Evolutionary conservation across 257 asterid species (phyloP).

Genomic region (Capsicum pubescens): DNA sequence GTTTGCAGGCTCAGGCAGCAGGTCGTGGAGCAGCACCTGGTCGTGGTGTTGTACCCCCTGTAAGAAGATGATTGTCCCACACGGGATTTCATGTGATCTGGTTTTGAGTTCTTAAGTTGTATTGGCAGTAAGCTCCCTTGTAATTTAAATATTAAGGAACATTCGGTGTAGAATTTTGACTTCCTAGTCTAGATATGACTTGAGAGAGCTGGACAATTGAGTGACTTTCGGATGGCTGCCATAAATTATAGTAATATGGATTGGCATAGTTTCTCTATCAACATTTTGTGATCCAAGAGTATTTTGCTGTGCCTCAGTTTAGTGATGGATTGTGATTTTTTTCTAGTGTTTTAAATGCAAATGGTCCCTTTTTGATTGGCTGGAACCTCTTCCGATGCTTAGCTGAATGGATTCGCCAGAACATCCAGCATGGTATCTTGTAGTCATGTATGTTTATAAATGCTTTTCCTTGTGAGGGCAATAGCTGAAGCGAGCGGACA

Average conservation of each 20-base stretch:
- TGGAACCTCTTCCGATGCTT: neutral
- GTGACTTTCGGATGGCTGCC: conserved; percentile 1
- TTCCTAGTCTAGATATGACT: neutral
- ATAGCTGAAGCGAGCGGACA: neutral
- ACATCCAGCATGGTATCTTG: neutral
- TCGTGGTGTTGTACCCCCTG: conserved; percentile 86
- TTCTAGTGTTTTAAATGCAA: neutral
- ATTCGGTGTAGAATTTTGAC: conserved; percentile 14
- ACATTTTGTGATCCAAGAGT: neutral
- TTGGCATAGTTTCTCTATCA: neutral
- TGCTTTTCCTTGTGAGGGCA: too few relatives aligned
- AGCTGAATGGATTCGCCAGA: neutral
- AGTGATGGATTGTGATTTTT: neutral
- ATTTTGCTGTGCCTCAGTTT: neutral
- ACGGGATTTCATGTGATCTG: neutral
- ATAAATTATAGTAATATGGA: neutral
- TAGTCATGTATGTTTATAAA: too few relatives aligned
- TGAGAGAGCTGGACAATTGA: conserved; percentile 20
- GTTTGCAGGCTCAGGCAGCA: conserved; percentile 83
- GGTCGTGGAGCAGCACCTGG: conserved; percentile 94
- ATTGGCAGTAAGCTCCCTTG: neutral
- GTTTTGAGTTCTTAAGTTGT: conserved; percentile 17
- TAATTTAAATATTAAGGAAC: neutral
- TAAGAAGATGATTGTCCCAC: conserved; percentile 61
- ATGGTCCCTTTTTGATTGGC: neutral